phyloP scores from a whole-genome alignment of 495 filamentous ascomycete genomes.

The Parachaetomium inaequale region DNA sequence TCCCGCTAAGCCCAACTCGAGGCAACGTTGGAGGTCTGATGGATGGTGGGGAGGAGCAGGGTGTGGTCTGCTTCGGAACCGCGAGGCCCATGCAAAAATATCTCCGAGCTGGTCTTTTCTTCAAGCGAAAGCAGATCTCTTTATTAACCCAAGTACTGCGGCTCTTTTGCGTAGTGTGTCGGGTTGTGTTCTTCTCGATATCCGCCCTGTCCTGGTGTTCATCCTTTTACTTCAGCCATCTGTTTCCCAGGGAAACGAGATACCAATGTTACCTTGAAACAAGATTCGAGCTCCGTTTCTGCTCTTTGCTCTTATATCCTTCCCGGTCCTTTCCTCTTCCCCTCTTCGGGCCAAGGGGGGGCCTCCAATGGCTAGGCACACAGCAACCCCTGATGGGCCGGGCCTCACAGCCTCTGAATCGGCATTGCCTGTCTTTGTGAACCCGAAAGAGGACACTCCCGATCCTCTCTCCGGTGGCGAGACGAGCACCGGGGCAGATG shows the following conservation, averaged over 20 bases:
- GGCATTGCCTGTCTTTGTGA: not conserved
- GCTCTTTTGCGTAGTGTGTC: not conserved
- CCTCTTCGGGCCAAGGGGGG: too few relatives aligned
- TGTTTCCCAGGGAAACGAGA: not conserved
- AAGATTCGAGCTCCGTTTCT: not conserved
- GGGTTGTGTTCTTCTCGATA: not conserved
- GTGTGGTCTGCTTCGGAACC: slow-evolving; percentile 1
- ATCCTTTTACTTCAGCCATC: not conserved
- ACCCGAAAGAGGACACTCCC: not conserved
- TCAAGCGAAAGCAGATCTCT: not conserved
- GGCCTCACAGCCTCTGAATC: not conserved
- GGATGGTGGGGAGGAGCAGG: slow-evolving; percentile 14
- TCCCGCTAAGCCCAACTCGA: slow-evolving; percentile 14
- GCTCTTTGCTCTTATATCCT: not conserved
- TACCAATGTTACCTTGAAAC: not conserved
- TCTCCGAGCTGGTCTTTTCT: not conserved
- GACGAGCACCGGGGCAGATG: slow-evolving; percentile 18
- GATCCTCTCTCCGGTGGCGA: not conserved
- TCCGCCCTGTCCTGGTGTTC: not conserved
- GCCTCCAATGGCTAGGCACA: not conserved
- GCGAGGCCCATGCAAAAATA: not conserved
- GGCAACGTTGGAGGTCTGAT: not conserved
- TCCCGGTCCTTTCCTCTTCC: not conserved
- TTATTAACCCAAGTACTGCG: not conserved
- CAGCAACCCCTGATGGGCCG: not conserved